Percentiles rank a stretch among this genome's conserved stretches.
Conservation (phyloP, 805 yeast genomes). For the Candida stauntonica region DNA sequence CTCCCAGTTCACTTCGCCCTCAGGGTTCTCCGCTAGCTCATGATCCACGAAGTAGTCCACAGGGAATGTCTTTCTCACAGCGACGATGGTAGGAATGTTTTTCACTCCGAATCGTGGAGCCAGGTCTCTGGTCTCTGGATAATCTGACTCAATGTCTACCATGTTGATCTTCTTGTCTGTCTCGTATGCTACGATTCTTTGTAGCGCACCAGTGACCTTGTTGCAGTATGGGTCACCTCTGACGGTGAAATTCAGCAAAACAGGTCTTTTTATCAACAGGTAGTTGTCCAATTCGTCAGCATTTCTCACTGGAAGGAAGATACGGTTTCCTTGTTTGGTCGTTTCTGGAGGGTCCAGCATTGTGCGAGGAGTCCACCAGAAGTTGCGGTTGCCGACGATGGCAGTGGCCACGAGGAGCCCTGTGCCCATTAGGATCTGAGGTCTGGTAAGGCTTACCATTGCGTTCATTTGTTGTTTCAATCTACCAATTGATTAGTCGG, state of each 20-base stretch:
- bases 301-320: slow-evolving; percentile 50
- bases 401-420: slow-evolving; percentile 22
- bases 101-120: slow-evolving; percentile 51
- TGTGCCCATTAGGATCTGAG: slow-evolving; percentile 25
- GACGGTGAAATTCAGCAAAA: slow-evolving; percentile 67
- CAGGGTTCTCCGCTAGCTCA: slow-evolving; percentile 22
- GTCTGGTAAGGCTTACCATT: slow-evolving; percentile 20
- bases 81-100: slow-evolving; percentile 62
- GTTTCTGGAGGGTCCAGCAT: slow-evolving; percentile 35
- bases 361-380: slow-evolving; percentile 33
- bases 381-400: slow-evolving; percentile 19
- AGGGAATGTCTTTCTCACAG: slow-evolving; percentile 62
- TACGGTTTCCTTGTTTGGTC: slow-evolving; percentile 34
- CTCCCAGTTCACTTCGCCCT: slow-evolving; percentile 39
- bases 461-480: slow-evolving; percentile 2
- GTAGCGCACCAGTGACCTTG: slow-evolving; percentile 57
- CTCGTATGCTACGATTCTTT: slow-evolving; percentile 43
- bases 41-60: slow-evolving; percentile 34
- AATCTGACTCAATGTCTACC: slow-evolving; percentile 72
- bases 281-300: slow-evolving; percentile 56
- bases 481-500: too few species aligned
- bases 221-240: slow-evolving; percentile 61
- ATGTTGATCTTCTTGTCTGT: slow-evolving; percentile 50
- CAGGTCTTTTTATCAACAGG: slow-evolving; percentile 49
- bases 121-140: slow-evolving; percentile 50